phyloP scores from a whole-genome alignment of 2,329 filamentous ascomycete genomes.

The Colletotrichum horii region DNA sequence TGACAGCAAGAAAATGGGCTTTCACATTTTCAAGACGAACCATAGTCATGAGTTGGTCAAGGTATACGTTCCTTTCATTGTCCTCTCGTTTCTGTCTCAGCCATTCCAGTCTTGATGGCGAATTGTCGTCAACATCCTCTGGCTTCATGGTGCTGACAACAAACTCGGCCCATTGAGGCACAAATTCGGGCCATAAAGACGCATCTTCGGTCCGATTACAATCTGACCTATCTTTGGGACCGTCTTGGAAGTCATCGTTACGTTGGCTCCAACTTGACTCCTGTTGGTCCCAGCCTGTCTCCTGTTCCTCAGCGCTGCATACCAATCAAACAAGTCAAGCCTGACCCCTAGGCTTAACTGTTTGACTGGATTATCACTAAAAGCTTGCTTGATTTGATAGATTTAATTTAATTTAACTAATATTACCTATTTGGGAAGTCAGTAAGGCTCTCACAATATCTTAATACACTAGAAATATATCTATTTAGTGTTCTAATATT shows the following conservation, averaged over 20 bases:
- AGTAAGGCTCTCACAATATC: too few species aligned
- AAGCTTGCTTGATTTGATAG: too few species aligned
- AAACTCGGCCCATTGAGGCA: background rate
- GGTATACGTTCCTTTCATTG: constrained; percentile 52
- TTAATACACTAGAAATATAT: too few species aligned
- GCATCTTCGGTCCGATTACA: background rate
- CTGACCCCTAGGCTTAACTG: too few species aligned
- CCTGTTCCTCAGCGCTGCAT: too few species aligned
- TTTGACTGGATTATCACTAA: too few species aligned
- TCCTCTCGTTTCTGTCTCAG: constrained; percentile 49
- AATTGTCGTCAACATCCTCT: constrained; percentile 39
- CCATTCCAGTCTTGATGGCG: constrained; percentile 43
- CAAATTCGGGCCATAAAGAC: background rate
- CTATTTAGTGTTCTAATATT: too few species aligned
- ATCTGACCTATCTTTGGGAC: constrained; percentile 30
- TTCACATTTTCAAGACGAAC: constrained; percentile 57
- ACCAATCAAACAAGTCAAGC: too few species aligned
- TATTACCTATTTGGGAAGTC: too few species aligned
- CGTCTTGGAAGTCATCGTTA: constrained; percentile 27
- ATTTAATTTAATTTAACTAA: too few species aligned
- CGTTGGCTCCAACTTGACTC: background rate
- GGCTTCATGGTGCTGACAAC: constrained; percentile 12
- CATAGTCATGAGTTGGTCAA: constrained; percentile 67
- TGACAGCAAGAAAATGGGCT: background rate
- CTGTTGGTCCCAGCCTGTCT: background rate